Base-by-base conservation (phyloP, 352 stramenopile genomes). In the Saprolegnia parasitica region DNA sequence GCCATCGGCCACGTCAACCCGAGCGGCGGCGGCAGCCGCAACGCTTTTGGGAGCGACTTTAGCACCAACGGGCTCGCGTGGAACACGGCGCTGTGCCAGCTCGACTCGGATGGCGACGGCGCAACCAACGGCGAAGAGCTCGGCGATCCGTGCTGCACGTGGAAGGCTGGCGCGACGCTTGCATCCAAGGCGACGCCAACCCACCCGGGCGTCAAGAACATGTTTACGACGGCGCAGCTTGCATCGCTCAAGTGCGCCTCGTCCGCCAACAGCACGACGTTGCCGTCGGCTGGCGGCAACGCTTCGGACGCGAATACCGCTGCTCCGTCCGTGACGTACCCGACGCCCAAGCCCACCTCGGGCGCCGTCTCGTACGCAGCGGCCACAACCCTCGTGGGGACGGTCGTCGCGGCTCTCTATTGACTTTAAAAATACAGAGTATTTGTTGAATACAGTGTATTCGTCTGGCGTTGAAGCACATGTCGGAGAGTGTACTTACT, bases 41-140 rank as follows among this genome's bases (percentile, higher is more conserved):
- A 91, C 70, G 71, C 62, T 0, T 94, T 94, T 63, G 86, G 86
- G 35, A 15, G 77, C 32, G 83, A 78, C 0, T 94, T 94, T 66
- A 21, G 73, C 58, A 65, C 72, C 3, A 63, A 67, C 0, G 75
- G 75, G 8, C 58, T 65, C 3, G 61, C 76, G 62, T 94, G 86
- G 86, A 91, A 81, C 1, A 62, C 58, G 1, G 76, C 57, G 23
- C 24, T 94, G 5, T 94, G 86, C 55, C 72, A 89, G 50, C 54
- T 57, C 0, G 86, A 94, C 61, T 87, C 86, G 16, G 86, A 94
- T 40, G 73, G 76, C 10, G 87, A 96, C 67, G 87, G 87, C 0
- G 77, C 84, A 32, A 94, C 86, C 50, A 96, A 96, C 77, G 86
- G 86, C 37, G 73, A 93, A 68, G 87, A 96, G 72, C 81, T 96